These are phyloP conservation scores for Yarrowia keelungensis DNA, from an alignment of 805 yeast genomes.

Conservation along the genomic window DNA sequence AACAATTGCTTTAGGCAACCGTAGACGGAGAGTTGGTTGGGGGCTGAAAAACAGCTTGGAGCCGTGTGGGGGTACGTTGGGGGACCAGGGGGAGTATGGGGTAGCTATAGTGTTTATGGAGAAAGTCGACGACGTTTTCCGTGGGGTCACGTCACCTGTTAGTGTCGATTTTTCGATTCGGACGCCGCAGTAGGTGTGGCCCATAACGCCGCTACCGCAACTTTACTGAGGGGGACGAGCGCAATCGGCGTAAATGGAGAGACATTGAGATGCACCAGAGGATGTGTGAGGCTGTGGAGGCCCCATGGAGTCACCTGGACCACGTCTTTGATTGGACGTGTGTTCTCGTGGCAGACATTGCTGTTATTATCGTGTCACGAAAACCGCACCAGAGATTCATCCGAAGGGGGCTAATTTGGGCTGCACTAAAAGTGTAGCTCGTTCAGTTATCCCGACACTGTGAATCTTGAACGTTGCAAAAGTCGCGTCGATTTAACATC, in stretches of 20 bases:
- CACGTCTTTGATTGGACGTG: not conserved
- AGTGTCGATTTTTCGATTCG: too few relatives aligned
- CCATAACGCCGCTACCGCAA: not conserved
- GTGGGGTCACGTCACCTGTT: too few relatives aligned
- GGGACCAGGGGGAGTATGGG: not conserved
- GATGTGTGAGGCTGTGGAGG: not conserved
- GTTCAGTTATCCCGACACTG: not conserved
- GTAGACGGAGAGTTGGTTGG: not conserved
- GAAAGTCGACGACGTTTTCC: too few relatives aligned
- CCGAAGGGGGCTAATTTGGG: conserved; percentile 1
- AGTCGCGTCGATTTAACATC: conserved; percentile 1
- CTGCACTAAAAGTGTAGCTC: not conserved
- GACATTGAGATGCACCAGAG: not conserved
- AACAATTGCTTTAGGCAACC: conserved; percentile 11
- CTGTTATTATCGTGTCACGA: not conserved
- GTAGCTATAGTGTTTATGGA: not conserved
- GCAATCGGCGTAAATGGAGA: conserved; percentile 10
- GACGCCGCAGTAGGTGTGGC: too few relatives aligned
- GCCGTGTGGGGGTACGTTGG: conserved; percentile 20
- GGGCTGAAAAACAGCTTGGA: not conserved
- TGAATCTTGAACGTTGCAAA: not conserved
- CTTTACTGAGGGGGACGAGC: not conserved
- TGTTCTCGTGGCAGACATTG: not conserved
- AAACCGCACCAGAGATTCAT: not conserved
- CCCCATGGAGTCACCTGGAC: not conserved